Percentiles rank a stretch among this genome's conserved stretches.
phyloP scores from a whole-genome alignment of 768 basidiomycete species.

The Lentinula edodes region DNA sequence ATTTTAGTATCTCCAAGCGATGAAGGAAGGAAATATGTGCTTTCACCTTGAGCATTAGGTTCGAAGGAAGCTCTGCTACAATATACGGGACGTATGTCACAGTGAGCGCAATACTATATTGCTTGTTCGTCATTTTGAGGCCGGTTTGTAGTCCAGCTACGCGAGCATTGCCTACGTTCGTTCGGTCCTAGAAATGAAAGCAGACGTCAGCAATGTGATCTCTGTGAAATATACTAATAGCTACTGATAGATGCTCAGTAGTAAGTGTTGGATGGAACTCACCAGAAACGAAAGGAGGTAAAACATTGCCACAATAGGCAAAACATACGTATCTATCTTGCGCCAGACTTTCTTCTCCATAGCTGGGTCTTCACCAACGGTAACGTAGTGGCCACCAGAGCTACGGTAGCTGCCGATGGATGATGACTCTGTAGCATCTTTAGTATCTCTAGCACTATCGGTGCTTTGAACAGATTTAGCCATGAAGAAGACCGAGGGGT shows the following conservation, averaged over 20 bases:
- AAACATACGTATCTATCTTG: slow-evolving; percentile 31
- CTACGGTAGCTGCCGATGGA: not conserved
- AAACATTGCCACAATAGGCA: slow-evolving; percentile 31
- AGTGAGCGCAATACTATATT: slow-evolving; percentile 46
- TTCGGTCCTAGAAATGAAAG: slow-evolving; percentile 33
- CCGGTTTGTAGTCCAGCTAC: slow-evolving; percentile 57
- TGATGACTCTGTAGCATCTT: not conserved
- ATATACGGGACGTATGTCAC: slow-evolving; percentile 53
- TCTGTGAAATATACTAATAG: not conserved
- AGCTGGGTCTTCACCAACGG: not conserved
- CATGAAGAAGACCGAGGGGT: too few relatives aligned
- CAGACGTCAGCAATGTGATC: not conserved
- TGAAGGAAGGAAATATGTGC: slow-evolving; percentile 1
- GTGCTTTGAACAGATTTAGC: too few relatives aligned
- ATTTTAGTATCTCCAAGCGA: not conserved
- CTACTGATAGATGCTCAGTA: too few relatives aligned
- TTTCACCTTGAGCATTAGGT: slow-evolving; percentile 47
- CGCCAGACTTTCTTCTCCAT: slow-evolving; percentile 23
- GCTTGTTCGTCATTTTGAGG: slow-evolving; percentile 40
- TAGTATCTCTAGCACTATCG: not conserved
- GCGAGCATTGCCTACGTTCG: slow-evolving; percentile 55
- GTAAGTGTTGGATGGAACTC: not conserved
- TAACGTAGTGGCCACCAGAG: not conserved
- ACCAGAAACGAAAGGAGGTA: slow-evolving; percentile 45
- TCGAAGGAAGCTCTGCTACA: slow-evolving; percentile 54